Conservation (phyloP, 345 rosid species). For the Salix koriyanagi region DNA sequence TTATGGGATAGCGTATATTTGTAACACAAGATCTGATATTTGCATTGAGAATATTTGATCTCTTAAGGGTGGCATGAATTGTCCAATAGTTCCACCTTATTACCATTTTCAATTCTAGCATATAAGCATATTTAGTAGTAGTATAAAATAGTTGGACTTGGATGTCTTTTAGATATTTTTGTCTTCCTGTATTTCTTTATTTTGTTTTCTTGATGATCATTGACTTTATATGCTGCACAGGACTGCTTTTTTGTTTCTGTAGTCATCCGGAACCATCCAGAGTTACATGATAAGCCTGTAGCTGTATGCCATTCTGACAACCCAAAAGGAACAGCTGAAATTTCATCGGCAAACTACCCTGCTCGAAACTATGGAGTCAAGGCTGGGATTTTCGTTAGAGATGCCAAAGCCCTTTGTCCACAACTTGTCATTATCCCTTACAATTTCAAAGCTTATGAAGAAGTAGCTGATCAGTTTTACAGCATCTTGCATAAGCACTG, state of each 20-base stretch:
- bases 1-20: too few relatives aligned
- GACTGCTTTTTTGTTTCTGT: constrained; percentile 94
- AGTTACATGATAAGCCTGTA: constrained; percentile 74
- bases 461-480: constrained; percentile 94
- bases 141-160: too few relatives aligned
- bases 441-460: constrained; percentile 84
- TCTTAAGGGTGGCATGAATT: too few relatives aligned
- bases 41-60: too few relatives aligned
- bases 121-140: too few relatives aligned
- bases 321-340: constrained; percentile 94
- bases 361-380: constrained; percentile 80
- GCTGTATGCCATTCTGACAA: constrained; percentile 92
- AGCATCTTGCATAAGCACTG: constrained; percentile 80
- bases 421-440: constrained; percentile 76
- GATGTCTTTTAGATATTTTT: too few relatives aligned
- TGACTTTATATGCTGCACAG: constrained; percentile 44
- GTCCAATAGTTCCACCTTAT: too few relatives aligned
- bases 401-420: constrained; percentile 88
- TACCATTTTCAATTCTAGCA: too few relatives aligned
- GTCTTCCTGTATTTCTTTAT: neutral
- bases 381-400: constrained; percentile 95
- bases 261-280: constrained; percentile 65
- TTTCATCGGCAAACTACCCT: constrained; percentile 93
- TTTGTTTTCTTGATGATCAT: neutral
- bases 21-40: too few relatives aligned